Base-by-base conservation (phyloP, 1,139 yeast genomes). In the Pichia sp. region DNA sequence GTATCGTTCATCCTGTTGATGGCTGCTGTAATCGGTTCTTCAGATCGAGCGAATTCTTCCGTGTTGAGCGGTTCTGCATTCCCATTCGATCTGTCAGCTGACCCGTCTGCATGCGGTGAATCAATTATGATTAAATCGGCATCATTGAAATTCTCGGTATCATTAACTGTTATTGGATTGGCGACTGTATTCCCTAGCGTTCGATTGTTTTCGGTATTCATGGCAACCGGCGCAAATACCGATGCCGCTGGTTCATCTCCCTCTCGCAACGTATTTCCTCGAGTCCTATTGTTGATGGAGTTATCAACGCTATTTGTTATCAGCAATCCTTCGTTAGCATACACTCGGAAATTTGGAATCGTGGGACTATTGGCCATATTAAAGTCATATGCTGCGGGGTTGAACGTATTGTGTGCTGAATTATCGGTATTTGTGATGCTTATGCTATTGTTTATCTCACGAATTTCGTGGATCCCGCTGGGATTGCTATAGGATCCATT, bases 321-420 rank as follows among this genome's bases (percentile, higher is more conserved):
- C 11, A 34, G 36, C 11, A 16, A 16, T 10, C 36, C 34, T 31
- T 38, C 42, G 33, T 28, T 37, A 4, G 40, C 36, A 36, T 44
- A 48, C 1, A 49, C 48, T 37, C 53, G 50, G 29, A 59, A 44
- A 40, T 59, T 58, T 8, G 61, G 52, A 43, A 59, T 55, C 1
- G 63, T 59, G 33, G 55, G 59, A 43, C 60, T 56, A 36, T 54
- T 59, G 3, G 60, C 55, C 43, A 58, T 43, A 40, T 45, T 55
- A 34, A 49, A 42, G 36, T 55, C 56, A 52, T 58, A 58, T 5
- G 51, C 43, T 26, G 49, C 54, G 3, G 59, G 44, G 44, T 57
- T 55, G 39, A 55, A 58, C 28, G 58, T 44, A 44, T 57, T 58
- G 43, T 58, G 61, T 10, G 50, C 50, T 31, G 42, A 42, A 29